Evolutionary conservation across 176 grass and related monocot species (phyloP), one percentile per base, ranked within the genome.

Genomic region (Microstegium vimineum): DNA sequence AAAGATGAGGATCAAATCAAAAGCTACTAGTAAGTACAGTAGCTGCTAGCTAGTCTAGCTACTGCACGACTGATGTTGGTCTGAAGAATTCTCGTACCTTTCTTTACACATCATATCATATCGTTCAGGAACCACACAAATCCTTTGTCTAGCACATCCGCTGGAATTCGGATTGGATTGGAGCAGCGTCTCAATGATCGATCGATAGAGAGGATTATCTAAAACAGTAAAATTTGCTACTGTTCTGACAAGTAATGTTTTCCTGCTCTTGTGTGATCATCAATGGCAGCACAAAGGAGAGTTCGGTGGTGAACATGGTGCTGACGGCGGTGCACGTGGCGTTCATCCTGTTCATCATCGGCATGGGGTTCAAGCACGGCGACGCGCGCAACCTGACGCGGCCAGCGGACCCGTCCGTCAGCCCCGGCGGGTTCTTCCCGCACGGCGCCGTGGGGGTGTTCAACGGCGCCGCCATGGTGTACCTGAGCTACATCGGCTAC

Each of bases 401-500:
- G 0, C 91, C 97, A 0, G 93, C 91, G 11, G 73, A 96, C 83
- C 89, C 87, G 69, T 75, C 81, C 10, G 54, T 20, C 54, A 60
- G 60, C 77, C 82, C 91, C 1, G 89, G 89, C 26, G 97, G 97
- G 15, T 90, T 99, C 76, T 88, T 99, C 73, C 97, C 97, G 4
- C 84, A 96, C 65, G 90, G 93, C 27, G 79, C 80, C 66, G 73
- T 30, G 12, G 97, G 97, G 13, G 87, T 96, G 32, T 99, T 99
- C 85, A 95, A 90, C 33, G 97, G 97, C 17, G 97, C 97, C 0
- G 97, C 91, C 71, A 92, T 87, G 93, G 97, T 99, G 31, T 99
- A 99, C 82, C 71, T 99, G 16, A 99, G 97, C 82, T 99, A 99
- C 85, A 99, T 99, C 66, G 97, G 97, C 40, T 99, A 99, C 86